Conservation (phyloP, 2,329 filamentous ascomycete species). For the Periglandula ipomoeae region DNA sequence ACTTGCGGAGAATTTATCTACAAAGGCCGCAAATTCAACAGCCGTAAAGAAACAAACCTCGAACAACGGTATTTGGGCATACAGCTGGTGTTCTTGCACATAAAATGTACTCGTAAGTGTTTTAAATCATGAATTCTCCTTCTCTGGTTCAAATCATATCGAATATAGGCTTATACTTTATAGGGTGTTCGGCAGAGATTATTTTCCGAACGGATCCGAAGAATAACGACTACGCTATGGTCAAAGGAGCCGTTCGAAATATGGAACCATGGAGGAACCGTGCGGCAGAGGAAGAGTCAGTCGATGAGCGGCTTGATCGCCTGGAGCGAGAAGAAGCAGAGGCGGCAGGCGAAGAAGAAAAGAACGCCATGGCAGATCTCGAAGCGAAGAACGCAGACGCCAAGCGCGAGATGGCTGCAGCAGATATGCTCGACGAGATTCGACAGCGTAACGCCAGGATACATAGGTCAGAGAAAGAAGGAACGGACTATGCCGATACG, state of each 20-base stretch:
- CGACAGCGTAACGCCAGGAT: slow-evolving; percentile 82
- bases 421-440: slow-evolving; percentile 92
- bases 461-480: slow-evolving; percentile 64
- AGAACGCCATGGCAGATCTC: slow-evolving; percentile 89
- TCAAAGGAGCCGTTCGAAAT: slow-evolving; percentile 81
- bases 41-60: slow-evolving; percentile 79
- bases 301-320: slow-evolving; percentile 78
- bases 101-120: slow-evolving; percentile 81
- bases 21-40: slow-evolving; percentile 92
- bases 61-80: slow-evolving; percentile 86
- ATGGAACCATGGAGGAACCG: slow-evolving; percentile 79
- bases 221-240: slow-evolving; percentile 78
- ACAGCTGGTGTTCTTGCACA: slow-evolving; percentile 73
- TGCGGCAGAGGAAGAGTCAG: slow-evolving; percentile 61
- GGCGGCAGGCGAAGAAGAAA: slow-evolving; percentile 56
- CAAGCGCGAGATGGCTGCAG: slow-evolving; percentile 91
- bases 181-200: slow-evolving; percentile 77
- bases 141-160: too few relatives aligned
- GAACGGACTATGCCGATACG: slow-evolving; percentile 49
- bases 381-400: slow-evolving; percentile 91
- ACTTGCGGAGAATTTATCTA: slow-evolving; percentile 70
- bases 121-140: too few relatives aligned
- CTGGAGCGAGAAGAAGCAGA: slow-evolving; percentile 67
- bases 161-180: too few relatives aligned
- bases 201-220: slow-evolving; percentile 93